These are phyloP conservation scores for Sabuloglossum arenarium DNA, from an alignment of 495 filamentous ascomycete species.

Conservation along the genomic window DNA sequence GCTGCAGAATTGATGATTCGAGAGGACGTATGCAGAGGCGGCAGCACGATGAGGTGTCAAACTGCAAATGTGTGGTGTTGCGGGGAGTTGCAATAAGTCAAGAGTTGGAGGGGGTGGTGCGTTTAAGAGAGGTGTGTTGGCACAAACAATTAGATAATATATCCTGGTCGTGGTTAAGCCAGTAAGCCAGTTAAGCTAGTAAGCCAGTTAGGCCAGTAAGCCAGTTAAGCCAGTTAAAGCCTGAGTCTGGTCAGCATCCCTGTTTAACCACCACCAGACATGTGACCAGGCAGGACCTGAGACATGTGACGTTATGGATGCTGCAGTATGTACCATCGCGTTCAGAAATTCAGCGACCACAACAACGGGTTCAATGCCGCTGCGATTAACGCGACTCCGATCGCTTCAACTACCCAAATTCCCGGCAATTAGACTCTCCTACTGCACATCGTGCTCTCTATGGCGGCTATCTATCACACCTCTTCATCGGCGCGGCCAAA, in stretches of 20 bases:
- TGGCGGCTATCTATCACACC: background rate
- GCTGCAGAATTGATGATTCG: background rate
- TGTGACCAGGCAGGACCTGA: too few relatives aligned
- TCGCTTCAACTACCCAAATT: background rate
- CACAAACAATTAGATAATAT: background rate
- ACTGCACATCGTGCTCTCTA: background rate
- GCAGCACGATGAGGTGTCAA: conserved; percentile 1
- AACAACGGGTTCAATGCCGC: background rate
- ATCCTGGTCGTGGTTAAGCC: too few relatives aligned
- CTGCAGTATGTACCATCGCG: background rate
- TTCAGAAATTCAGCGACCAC: background rate
- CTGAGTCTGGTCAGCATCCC: too few relatives aligned
- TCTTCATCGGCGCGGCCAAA: background rate
- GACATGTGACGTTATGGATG: background rate
- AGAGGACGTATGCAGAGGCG: conserved; percentile 1
- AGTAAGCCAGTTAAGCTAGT: too few relatives aligned
- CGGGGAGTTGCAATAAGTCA: background rate
- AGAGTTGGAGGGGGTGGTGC: background rate
- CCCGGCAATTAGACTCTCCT: background rate
- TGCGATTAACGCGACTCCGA: background rate
- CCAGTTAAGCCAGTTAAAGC: background rate
- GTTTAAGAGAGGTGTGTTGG: background rate
- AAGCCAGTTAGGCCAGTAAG: too few relatives aligned
- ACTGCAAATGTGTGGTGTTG: conserved; percentile 1
- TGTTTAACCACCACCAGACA: too few relatives aligned